Evolutionary conservation across 108 stramenopile species (phyloP), one percentile per base, ranked within the genome.

Genomic region (Cyclotella baltica): DNA sequence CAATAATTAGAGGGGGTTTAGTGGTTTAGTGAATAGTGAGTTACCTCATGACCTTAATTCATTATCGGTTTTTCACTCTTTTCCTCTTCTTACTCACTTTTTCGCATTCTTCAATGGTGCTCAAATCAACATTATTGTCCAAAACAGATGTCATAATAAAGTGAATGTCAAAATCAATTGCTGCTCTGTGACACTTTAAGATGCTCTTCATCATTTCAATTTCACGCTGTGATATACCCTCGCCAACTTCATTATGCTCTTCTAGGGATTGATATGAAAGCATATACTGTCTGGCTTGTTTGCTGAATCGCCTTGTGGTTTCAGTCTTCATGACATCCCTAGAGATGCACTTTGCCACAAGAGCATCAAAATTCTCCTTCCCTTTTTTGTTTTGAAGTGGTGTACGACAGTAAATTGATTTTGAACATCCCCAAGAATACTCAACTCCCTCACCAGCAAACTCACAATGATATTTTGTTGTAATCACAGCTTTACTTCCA

Each of bases 371-470:
- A 25, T 74, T 65, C 29, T 50, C 47, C 31, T 64, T 74, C 18
- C 73, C 73, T 63, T 62, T 73, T 47, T 83, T 83, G 5, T 27
- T 23, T 67, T 20, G 8, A 1, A 83, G 28, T 8, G 70, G 71
- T 20, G 19, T 9, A 23, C 76, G 1, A n/a, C 83, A 58, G 35
- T 83, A 83, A 1, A 51, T 15, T 0, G 43, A 31, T 72, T 78
- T 83, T 9, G 72, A 35, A 18, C 11, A 35, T 38, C 48, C 81
- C 81, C 75, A 83, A 25, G 20, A 20, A 30, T 83, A 83, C 62
- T 83, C 83, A 40, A 83, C 57, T 22, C 81, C 81, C 34, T 77
- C 76, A 15, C 81, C 81, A 22, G 81, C 76, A 59, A 70, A 34
- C 55, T 81, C 68, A 16, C 72, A 50, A 37, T 81, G 80, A 59